These are phyloP conservation scores for Tolypocladium paradoxum DNA, from an alignment of 2,329 filamentous ascomycete species.

Conservation along the genomic window DNA sequence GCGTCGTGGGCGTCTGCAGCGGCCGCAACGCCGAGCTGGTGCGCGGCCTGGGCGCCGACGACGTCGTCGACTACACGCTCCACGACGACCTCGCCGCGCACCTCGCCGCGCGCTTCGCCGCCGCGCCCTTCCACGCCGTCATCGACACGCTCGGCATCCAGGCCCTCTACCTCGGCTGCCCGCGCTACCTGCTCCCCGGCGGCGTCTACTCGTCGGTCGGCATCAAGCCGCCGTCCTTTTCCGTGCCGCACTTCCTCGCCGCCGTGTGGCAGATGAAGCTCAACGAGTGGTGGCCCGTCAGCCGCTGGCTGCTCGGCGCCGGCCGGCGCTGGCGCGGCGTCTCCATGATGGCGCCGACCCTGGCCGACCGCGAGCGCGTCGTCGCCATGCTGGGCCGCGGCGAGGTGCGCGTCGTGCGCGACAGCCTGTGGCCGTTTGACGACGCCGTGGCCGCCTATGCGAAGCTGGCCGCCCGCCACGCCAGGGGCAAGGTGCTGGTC, in stretches of 20 bases:
- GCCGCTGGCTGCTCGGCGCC: slow-evolving; percentile 23
- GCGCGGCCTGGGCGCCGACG: slow-evolving; percentile 33
- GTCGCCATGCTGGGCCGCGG: slow-evolving; percentile 22
- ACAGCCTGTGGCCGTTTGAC: slow-evolving; percentile 26
- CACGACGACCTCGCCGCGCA: slow-evolving; percentile 23
- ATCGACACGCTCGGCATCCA: slow-evolving; percentile 40
- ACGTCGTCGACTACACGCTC: slow-evolving; percentile 31
- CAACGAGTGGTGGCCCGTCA: slow-evolving; percentile 26
- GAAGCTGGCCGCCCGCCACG: slow-evolving; percentile 19
- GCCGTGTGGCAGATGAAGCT: slow-evolving; percentile 23
- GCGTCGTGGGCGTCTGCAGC: slow-evolving; percentile 37
- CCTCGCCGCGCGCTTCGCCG: slow-evolving; percentile 20
- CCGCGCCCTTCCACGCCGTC: slow-evolving; percentile 29
- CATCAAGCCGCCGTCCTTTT: slow-evolving; percentile 23
- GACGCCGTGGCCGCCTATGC: slow-evolving; percentile 25
- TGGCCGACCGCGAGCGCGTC: slow-evolving; percentile 20
- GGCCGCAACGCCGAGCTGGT: slow-evolving; percentile 34
- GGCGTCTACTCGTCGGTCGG: slow-evolving; percentile 31
- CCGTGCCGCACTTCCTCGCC: slow-evolving; percentile 16
- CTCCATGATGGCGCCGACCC: slow-evolving; percentile 22
- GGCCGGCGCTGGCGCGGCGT: slow-evolving; percentile 24
- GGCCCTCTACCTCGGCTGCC: slow-evolving; percentile 28
- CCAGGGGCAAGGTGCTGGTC: slow-evolving; percentile 28
- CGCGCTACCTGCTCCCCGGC: slow-evolving; percentile 25
- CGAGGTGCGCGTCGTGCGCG: slow-evolving; percentile 22